These are phyloP conservation scores for Diutina pseudorugosa DNA, from an alignment of 1,139 yeast genomes.

Conservation along the genomic window DNA sequence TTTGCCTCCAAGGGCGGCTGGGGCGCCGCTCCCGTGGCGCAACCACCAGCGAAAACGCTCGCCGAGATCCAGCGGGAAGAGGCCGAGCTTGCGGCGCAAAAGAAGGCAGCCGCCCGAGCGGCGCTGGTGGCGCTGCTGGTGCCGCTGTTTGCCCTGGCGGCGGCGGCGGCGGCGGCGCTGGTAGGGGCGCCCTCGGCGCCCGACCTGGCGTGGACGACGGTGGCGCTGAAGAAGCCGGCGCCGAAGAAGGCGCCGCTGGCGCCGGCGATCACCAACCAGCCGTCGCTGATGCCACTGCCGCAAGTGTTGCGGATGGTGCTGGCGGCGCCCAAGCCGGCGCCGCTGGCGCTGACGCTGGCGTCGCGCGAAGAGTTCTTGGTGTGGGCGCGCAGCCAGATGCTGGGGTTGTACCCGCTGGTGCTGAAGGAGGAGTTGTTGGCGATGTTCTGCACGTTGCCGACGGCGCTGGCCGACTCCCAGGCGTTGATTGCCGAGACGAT, in stretches of 20 bases:
- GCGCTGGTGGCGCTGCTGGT: slow-evolving; percentile 9
- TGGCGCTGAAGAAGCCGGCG: slow-evolving; percentile 7
- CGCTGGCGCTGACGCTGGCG: slow-evolving; percentile 15
- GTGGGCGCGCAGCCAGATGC: slow-evolving; percentile 77
- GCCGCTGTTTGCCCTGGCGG: slow-evolving; percentile 14
- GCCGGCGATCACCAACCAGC: slow-evolving; percentile 16
- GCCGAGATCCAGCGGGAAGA: slow-evolving; percentile 37
- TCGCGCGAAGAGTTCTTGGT: slow-evolving; percentile 56
- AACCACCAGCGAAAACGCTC: slow-evolving; percentile 19
- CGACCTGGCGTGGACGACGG: slow-evolving; percentile 35
- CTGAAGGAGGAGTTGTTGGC: slow-evolving; percentile 66
- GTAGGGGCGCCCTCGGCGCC: no score
- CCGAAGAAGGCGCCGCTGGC: slow-evolving; percentile 13
- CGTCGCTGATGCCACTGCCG: slow-evolving; percentile 20
- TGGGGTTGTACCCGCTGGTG: slow-evolving; percentile 62
- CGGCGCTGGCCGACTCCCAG: slow-evolving; percentile 49
- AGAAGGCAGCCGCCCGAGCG: slow-evolving; percentile 12
- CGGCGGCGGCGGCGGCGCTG: slow-evolving; percentile 6
- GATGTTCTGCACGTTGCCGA: slow-evolving; percentile 70
- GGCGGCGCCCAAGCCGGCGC: slow-evolving; percentile 18
- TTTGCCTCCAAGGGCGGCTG: slow-evolving; percentile 3
- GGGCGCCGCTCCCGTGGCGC: not conserved
- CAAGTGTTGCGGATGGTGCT: slow-evolving; percentile 36
- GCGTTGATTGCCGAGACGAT: slow-evolving; percentile 90
- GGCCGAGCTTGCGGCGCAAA: slow-evolving; percentile 26